Evolutionary conservation across 163 green algal species (phyloP), one percentile per base, ranked within the genome.

Genomic region (Scenedesmus sp.): DNA sequence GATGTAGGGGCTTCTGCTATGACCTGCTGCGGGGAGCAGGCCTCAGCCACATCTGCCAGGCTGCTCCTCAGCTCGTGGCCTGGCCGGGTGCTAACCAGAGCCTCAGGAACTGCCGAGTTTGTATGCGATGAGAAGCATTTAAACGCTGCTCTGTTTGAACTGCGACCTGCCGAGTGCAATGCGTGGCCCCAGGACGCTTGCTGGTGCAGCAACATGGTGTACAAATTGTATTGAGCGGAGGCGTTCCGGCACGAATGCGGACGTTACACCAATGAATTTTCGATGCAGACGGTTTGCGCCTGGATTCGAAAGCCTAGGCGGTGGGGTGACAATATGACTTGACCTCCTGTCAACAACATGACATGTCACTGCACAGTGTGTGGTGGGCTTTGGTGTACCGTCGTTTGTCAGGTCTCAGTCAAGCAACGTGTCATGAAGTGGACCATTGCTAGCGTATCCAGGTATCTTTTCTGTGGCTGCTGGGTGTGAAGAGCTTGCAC

Each of bases 31-130:
- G 30, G 26, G 56, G 40, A 87, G 59, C 78, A 91, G n/a, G 59
- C 78, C 44, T 87, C 78, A 33, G 87, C 87, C 65, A 91, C 33
- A 46, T 91, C 87, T 22, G 37, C 33, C 78, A 91, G 51, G 87
- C 53, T 87, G 78, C 56, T 91, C 56, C 56, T 49, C 30, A 26
- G 35, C 46, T 81, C 44, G 44, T 37, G 43, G 35, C 86, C 46
- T 44, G 86, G 76, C 20, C 86, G 44, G 20, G 49, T 80, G 51
- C 42, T 81, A 26, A 44, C 65, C 30, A 86, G 20, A 12, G 59
- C 73, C 44, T 91, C 86, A 53, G 86, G 86, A 3, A 53, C 85
- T 83, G 65, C 16, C 30, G 35, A 15, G 7, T n/a, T 70, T 24
- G 81, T 26, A 2, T 89, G 85, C 33, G 85, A 37, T 35, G 68